A percentile compares a stretch with the other conserved stretches of the same genome.
Evolutionary conservation across 2,329 filamentous ascomycete genomes (phyloP).

Genomic region (Sporothrix inflata): DNA sequence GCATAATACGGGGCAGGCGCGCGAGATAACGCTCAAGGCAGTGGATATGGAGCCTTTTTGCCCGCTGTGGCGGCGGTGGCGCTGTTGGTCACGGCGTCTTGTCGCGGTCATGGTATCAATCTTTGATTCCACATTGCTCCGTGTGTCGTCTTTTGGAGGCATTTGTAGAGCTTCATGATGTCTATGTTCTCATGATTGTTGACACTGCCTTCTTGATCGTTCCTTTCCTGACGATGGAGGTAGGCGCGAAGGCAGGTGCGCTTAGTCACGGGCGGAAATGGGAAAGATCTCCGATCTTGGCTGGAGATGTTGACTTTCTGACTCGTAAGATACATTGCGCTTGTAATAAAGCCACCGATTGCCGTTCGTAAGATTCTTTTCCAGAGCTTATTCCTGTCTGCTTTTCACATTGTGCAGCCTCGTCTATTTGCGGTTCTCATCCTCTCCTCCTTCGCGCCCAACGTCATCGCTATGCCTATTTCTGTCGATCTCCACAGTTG

Average conservation of each 20-base stretch:
- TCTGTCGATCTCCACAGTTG: background rate
- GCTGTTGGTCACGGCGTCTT: background rate
- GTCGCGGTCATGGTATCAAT: background rate
- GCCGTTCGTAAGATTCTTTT: background rate
- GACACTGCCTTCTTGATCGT: background rate
- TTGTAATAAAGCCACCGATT: background rate
- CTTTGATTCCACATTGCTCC: background rate
- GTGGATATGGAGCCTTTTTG: background rate
- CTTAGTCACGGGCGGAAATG: background rate
- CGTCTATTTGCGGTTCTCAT: background rate
- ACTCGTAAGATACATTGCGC: background rate
- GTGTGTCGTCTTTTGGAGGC: background rate
- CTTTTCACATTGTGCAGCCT: background rate
- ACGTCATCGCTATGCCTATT: background rate
- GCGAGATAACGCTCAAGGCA: background rate
- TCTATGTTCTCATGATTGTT: too few species aligned
- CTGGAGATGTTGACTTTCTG: background rate
- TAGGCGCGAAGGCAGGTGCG: background rate
- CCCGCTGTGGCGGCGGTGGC: background rate
- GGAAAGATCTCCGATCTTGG: background rate
- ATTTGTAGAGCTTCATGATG: too few species aligned
- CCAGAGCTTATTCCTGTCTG: background rate
- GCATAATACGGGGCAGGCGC: slow-evolving; percentile 20
- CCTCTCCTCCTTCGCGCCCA: background rate
- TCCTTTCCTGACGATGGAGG: background rate